A percentile compares a stretch with the other conserved stretches of the same genome.
Evolutionary conservation across 2,329 filamentous ascomycete genomes (phyloP).

Genomic region (Ophiostoma himal-ulmi): DNA sequence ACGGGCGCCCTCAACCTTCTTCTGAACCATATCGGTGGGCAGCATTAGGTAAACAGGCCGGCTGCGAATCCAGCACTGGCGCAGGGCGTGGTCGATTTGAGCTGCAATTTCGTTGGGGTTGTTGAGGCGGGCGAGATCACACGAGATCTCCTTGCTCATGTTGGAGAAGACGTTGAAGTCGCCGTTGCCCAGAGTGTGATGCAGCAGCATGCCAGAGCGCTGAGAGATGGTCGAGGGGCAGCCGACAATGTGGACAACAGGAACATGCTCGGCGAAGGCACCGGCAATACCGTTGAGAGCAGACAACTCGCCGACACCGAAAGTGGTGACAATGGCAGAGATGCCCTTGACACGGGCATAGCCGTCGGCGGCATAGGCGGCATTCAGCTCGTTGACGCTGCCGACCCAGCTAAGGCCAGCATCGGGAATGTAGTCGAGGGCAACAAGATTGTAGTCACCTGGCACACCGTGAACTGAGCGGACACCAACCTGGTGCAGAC

Average conservation of each 20-base stretch:
- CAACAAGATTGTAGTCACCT: conserved; percentile 49
- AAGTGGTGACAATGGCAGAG: conserved; percentile 52
- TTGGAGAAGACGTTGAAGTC: conserved; percentile 62
- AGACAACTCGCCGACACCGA: conserved; percentile 51
- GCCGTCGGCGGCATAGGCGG: conserved; percentile 55
- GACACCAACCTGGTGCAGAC: conserved; percentile 44
- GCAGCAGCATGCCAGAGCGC: conserved; percentile 31
- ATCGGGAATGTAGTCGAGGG: conserved; percentile 46
- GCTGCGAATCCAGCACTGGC: conserved; percentile 66
- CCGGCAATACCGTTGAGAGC: conserved; percentile 53
- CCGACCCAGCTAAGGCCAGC: conserved; percentile 44
- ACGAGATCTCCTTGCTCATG: conserved; percentile 69
- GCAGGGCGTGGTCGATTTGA: conserved; percentile 72
- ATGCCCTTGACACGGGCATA: conserved; percentile 55
- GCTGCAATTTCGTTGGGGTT: conserved; percentile 63
- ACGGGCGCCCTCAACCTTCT: conserved; percentile 67
- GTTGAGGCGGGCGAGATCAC: conserved; percentile 63
- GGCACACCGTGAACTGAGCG: conserved; percentile 46
- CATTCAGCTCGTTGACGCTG: conserved; percentile 52
- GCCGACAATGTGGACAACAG: conserved; percentile 48
- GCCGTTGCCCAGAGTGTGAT: conserved; percentile 54
- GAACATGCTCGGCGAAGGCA: conserved; percentile 50
- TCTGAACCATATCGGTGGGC: conserved; percentile 72
- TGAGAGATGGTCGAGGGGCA: conserved; percentile 29
- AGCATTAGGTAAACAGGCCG: conserved; percentile 79